Base-by-base conservation (phyloP, 495 filamentous ascomycete species). In the Penicillium samsonianum region DNA sequence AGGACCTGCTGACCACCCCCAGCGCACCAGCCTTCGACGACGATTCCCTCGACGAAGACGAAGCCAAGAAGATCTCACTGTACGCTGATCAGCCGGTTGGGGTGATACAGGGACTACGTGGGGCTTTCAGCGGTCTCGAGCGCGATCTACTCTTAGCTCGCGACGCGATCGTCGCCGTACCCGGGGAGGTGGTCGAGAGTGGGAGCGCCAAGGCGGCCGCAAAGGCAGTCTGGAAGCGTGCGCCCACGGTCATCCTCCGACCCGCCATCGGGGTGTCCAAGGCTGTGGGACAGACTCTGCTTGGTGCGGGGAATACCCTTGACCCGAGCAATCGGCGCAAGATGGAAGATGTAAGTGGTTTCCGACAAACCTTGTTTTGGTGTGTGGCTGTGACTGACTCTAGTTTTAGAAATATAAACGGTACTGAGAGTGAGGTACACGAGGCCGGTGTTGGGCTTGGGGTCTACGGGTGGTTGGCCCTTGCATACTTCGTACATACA, bases 111-210 rank as follows among this genome's bases (percentile, higher is more conserved):
- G 94, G 92, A 33, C 78, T 99, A 10, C 81, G 89, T 3, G 89
- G 89, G 12, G 95, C 90, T 4, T 90, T 91, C 57, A 74, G 83
- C 30, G 87, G 90, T 58, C 81, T 99, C 31, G 88, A 93, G 62
- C 84, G 90, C 14, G 96, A 99, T 71, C 78, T 99, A 50, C 78
- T 92, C 23, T 75, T 90, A 23, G 87, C 94, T 12, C 81, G 86
- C 55, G 90, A 98, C 73, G 95, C 93, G 2, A 90, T 98, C 58
- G 89, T 97, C 64, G 93, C 91, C n/a, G 90, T 98, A 35, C 92
- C 93, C 2, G 89, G 86, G 1, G 95, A 98, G 72, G 82, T 95
- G 0, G 85, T 94, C 74, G 93, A 98, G 67, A 90, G 89, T 62
- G 82, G 83, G 37, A 92, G 83, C 64, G 91, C 92, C 12, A 85